These are phyloP conservation scores for Camellia japonica DNA, from an alignment of 148 eudicot species.

Conservation along the genomic window DNA sequence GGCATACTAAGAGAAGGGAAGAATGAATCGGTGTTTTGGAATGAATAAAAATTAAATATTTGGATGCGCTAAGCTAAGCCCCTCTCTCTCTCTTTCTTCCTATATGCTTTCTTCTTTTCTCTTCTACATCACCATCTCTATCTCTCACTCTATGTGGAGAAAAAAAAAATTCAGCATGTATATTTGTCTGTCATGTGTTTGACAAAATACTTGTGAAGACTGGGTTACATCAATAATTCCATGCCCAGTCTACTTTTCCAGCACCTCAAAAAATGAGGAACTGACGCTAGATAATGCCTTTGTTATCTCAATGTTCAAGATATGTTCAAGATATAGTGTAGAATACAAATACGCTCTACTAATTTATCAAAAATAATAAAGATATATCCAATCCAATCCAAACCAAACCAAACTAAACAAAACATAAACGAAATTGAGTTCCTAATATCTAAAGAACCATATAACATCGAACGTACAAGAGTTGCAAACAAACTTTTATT, in stretches of 20 bases:
- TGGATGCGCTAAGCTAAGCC: background rate
- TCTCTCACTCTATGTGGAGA: background rate
- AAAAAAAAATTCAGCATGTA: background rate
- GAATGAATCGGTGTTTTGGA: background rate
- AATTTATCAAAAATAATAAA: background rate
- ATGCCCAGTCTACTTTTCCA: background rate
- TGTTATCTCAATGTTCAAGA: background rate
- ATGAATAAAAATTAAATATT: background rate
- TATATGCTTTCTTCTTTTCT: background rate
- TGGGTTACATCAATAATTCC: background rate
- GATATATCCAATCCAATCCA: background rate
- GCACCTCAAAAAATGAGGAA: background rate
- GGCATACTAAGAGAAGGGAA: background rate
- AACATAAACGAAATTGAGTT: background rate
- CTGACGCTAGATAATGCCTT: background rate
- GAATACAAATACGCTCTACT: too few relatives aligned
- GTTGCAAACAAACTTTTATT: background rate
- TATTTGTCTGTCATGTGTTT: background rate
- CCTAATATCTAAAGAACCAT: background rate
- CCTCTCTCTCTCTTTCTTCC: background rate
- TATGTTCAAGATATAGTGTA: background rate
- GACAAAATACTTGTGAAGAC: background rate
- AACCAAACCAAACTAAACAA: background rate
- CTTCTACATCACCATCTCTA: background rate
- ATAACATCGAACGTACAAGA: background rate